These are phyloP conservation scores for Claviceps cyperi DNA, from an alignment of 2,329 filamentous ascomycete species.

Conservation along the genomic window DNA sequence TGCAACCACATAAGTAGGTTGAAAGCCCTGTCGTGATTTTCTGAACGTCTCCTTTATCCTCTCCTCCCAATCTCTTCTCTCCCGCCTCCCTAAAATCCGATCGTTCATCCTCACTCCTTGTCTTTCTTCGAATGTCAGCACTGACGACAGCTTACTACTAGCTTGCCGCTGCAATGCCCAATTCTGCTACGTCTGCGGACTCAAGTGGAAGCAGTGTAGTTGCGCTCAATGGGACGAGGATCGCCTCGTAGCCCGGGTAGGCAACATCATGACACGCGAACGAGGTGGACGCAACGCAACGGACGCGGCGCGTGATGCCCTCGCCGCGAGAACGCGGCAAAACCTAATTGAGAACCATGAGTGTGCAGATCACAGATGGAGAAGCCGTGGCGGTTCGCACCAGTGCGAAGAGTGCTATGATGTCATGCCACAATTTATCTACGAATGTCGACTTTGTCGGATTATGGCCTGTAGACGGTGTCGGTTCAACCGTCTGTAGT, in stretches of 20 bases:
- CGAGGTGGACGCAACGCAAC: neutral
- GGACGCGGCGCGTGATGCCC: neutral
- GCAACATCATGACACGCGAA: conserved; percentile 1
- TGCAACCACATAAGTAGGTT: conserved; percentile 42
- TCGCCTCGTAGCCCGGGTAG: neutral
- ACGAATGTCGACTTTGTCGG: conserved; percentile 29
- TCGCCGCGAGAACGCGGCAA: neutral
- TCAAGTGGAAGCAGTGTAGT: conserved; percentile 22
- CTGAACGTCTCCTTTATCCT: neutral
- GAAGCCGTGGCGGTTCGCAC: neutral
- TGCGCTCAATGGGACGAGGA: conserved; percentile 25
- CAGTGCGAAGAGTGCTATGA: conserved; percentile 5
- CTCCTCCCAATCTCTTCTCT: neutral
- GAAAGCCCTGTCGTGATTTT: neutral
- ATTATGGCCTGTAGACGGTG: conserved; percentile 30
- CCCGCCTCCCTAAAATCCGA: neutral
- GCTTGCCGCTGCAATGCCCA: conserved; percentile 30
- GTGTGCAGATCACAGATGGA: neutral
- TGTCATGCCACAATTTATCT: conserved; percentile 26
- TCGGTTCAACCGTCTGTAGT: conserved; percentile 6
- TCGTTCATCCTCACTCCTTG: neutral
- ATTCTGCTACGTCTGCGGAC: conserved; percentile 37
- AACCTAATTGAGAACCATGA: conserved; percentile 2
- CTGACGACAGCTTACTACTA: conserved; percentile 8
- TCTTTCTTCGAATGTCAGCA: neutral